Base-by-base conservation (phyloP, 108 stramenopile genomes). In the Seminavis robusta region DNA sequence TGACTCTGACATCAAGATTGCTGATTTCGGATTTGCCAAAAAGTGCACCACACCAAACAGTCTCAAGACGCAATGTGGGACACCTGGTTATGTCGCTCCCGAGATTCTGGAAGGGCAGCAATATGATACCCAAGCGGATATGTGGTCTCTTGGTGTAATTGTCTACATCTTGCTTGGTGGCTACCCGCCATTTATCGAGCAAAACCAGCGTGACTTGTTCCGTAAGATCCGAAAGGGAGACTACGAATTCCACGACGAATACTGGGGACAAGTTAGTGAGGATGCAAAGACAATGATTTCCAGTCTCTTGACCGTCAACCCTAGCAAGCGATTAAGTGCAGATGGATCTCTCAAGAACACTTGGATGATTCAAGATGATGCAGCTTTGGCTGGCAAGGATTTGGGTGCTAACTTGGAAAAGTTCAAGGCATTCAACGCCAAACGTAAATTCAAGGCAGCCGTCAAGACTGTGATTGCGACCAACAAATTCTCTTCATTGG, bases 11-110 rank as follows among this genome's bases (percentile, higher is more conserved):
- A 92, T 99, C 64, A 99, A 99, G 71, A 84, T 99, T 59, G 98
- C 97, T 16, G 99, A 99, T 65, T 99, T 99, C 65, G 99, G 99
- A 16, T 96, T 99, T 51, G 96, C 96, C 42, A 96, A 98, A 65
- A 79, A 80, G 34, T 65, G 81, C 19, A 63, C 67, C 4, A 72
- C 63, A 25, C 84, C 84, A 30, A 81, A 83, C 8, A 74, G 72
- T 6, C 73, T 96, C n/a, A 85, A 78, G 16, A 96, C 95, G 1
- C 92, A 94, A 63, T 97, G 95, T 60, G 95, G 95, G 31, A 96
- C 95, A 45, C 95, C 95, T 3, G 93, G 93, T 10, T 96, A 96
- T 66, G 94, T 94, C 19, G 92, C 92, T 4, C 90, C 94, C 3
- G 94, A 97, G 58, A 94, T 97, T 62, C 61, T 97, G 38, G 81